Base-by-base conservation (phyloP, 176 grass and related monocot genomes). In the Pharus latifolius region DNA sequence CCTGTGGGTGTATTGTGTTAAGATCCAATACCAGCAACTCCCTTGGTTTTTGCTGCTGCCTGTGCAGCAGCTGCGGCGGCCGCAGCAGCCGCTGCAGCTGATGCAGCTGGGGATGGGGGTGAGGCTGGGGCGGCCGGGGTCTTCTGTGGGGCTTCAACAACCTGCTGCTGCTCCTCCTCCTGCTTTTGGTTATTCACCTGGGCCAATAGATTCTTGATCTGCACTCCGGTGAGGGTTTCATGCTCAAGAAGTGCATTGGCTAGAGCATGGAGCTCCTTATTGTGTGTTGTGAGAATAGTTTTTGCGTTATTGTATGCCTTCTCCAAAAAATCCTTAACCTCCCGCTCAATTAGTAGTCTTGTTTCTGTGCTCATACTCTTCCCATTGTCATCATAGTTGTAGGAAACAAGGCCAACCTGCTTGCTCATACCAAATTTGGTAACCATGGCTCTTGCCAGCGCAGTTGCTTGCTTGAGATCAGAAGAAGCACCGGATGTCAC, bases 371-470 rank as follows among this genome's bases (percentile, higher is more conserved):
- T 99, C 90, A 99, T 86, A 73, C 79, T 88, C 79, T 88, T 94
- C 34, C 83, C 83, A 16, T 70, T 84, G 5, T 99, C 90, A 47
- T 91, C 87, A 2, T 91, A 99, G 51, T 91, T 91, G 73, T 99
- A 91, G 3, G 90, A 75, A 60, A 95, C 96, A 43, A 95, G 65
- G 56, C 96, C 96, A 1, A 90, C 72, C 55, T 91, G 75, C 69
- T 99, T 88, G 82, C 90, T 92, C 96, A 99, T 99, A 26, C 96
- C 96, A 51, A 81, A 99, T 56, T 91, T 85, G 23, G 96, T 99
- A 73, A 99, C 82, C 96, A 99, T 95, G 26, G 87, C 84, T 70
- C 82, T 84, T 59, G 90, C 96, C 59, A 86, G 57, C 37, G 15
- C 65, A 30, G 96, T 99, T 28, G 87, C 96, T 60, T 95, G 79